Evolutionary conservation across 2,329 filamentous ascomycete species (phyloP), one percentile per base, ranked within the genome.

Genomic region (Anisogramma anomala): DNA sequence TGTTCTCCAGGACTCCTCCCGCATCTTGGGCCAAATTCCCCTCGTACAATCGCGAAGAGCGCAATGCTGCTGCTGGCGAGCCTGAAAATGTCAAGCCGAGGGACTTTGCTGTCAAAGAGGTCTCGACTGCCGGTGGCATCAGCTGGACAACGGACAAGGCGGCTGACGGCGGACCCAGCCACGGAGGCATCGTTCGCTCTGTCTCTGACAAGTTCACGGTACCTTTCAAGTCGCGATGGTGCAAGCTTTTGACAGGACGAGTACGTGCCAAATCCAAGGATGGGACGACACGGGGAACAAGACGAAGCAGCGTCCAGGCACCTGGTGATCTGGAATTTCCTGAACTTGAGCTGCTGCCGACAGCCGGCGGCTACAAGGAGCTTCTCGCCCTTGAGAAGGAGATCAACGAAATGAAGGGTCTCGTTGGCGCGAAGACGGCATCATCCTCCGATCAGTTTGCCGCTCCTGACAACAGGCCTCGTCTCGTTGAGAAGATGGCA

Each of bases 11-110:
- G 6, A 39, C 34, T 17, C 17, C 41, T 37, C 56, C 58, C 4
- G 48, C 47, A 11, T 54, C 59, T 6, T 64, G 62, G 61, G 49
- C 60, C 8, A 59, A 42, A 20, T 62, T 55, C 39, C 52, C 57
- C 14, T 59, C 60, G 3, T 50, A 56, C 23, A 55, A 50, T 3
- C 51, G 56, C 22, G 50, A 51, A 20, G 51, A 55, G 38, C 53
- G 57, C 27, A 57, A 51, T 18, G 52, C 45, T 25, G 35, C 46
- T 25, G 54, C 53, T 13, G 39, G 45, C 8, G 23, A 33, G 11
- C 44, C 40, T 18, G 58, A 62, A 27, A 40, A 43, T 1, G 49
- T 60, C n/a, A 50, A 40, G 2, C 33, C 50, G 0, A 51, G 48
- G 34, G 59, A 61, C 26, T 60, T 60, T 36, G 57, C 57, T 1